phyloP scores from a whole-genome alignment of 164 flowering plant species.

The Warburgia ugandensis region DNA sequence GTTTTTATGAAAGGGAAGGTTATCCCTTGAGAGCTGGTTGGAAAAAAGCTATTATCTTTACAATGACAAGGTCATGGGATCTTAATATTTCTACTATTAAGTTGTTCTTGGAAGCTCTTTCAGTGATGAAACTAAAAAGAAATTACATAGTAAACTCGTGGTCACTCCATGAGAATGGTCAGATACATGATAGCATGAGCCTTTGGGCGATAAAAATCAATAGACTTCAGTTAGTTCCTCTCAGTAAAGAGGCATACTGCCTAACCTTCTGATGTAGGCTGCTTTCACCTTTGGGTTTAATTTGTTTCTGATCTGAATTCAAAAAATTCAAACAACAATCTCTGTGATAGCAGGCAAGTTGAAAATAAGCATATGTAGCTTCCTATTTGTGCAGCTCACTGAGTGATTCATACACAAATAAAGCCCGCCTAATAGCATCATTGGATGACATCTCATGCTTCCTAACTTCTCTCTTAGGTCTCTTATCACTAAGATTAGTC shows the following conservation, averaged over 20 bases:
- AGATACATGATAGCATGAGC: slow-evolving; percentile 74
- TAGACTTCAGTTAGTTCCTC: slow-evolving; percentile 82
- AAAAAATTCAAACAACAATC: slow-evolving; percentile 73
- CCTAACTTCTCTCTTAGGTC: slow-evolving; percentile 32
- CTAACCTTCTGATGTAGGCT: slow-evolving; percentile 48
- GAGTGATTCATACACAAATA: slow-evolving; percentile 70
- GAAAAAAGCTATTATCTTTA: no score
- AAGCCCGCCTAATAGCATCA: slow-evolving; percentile 89
- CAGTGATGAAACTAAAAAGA: slow-evolving; percentile 44
- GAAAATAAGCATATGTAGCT: slow-evolving; percentile 88
- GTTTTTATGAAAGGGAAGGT: no score
- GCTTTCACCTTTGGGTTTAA: slow-evolving; percentile 37
- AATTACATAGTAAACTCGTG: slow-evolving; percentile 46
- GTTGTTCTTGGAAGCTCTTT: no score
- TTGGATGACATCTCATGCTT: slow-evolving; percentile 78
- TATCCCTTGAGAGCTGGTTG: no score
- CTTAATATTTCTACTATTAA: no score
- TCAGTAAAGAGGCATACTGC: slow-evolving; percentile 84
- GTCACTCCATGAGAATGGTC: slow-evolving; percentile 64
- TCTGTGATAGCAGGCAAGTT: slow-evolving; percentile 81
- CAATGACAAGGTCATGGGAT: no score
- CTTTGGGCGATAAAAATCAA: slow-evolving; percentile 72
- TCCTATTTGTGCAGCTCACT: slow-evolving; percentile 87
- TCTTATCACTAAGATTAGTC: slow-evolving; percentile 21
- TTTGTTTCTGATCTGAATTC: slow-evolving; percentile 30